Evolutionary conservation across 1,284 basidiomycete genomes (phyloP).

Genomic region (Athelia sp.): DNA sequence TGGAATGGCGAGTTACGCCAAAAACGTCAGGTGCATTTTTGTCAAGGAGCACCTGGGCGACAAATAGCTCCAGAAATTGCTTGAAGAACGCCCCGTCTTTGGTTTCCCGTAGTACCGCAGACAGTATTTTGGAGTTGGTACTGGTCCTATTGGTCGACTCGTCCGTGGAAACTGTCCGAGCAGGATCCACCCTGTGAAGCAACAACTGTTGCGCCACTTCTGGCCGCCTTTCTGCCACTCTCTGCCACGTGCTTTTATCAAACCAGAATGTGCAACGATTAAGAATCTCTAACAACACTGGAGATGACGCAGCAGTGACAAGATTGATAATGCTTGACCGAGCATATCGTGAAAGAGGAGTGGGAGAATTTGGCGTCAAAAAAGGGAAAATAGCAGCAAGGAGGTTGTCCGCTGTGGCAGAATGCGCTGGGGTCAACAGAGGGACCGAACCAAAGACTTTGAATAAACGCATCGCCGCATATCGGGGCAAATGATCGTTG

Average conservation of each 20-base stretch:
- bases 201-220: slow-evolving; percentile 1
- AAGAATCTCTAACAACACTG: slow-evolving; percentile 2
- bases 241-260: background rate
- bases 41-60: background rate
- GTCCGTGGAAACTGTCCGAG: background rate
- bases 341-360: slow-evolving; percentile 3
- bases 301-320: slow-evolving; percentile 1
- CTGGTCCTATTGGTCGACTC: background rate
- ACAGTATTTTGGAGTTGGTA: background rate
- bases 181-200: background rate
- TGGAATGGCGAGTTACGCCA: background rate
- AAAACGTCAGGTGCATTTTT: background rate
- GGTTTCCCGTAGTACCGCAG: background rate
- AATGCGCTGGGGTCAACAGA: background rate
- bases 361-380: background rate
- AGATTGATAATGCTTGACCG: background rate
- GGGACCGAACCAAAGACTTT: background rate
- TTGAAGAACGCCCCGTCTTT: background rate
- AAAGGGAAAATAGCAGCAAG: slow-evolving; percentile 2
- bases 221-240: slow-evolving; percentile 2
- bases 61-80: background rate
- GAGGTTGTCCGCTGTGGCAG: background rate
- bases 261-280: slow-evolving; percentile 1
- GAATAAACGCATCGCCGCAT: background rate
- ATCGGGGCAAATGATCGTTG: background rate